Base-by-base conservation (phyloP, 2,329 filamentous ascomycete species). In the Claviceps sorghi region DNA sequence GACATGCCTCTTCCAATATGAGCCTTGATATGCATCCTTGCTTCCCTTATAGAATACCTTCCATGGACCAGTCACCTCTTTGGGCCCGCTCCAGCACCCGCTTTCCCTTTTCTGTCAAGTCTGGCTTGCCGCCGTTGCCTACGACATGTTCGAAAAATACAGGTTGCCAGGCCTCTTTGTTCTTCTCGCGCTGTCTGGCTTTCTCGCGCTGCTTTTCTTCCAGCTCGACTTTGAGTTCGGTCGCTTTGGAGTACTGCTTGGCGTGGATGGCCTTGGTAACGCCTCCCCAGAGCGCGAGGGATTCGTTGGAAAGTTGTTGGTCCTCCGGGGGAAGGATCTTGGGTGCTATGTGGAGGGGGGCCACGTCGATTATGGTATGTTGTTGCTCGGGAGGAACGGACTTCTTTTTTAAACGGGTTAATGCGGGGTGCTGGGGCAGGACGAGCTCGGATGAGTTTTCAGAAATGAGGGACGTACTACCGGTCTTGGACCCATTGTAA, bases 201-300 rank as follows among this genome's bases (percentile, higher is more conserved):
- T 88, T 91, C 61, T 86, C 79, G 34, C 93, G 78, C 70, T 98
- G 93, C 44, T 77, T 76, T 67, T 98, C 93, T 67, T 98, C 93
- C 11, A 98, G 79, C 61, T 95, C 88, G 55, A 88, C 81, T 72
- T 98, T 98, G 56, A 93, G 72, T 21, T 78, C 80, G 22, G 93
- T 98, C 8, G 93, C 93, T 57, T 85, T 82, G 43, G 78, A 78
- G 67, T 82, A 98, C 64, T 95, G 88, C 69, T 90, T 94, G 55
- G 81, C 72, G 22, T 79, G 67, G 62, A 98, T 97, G 38, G 90
- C 88, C 50, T 86, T 77, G 19, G 93, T 97, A 45, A 98, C 91
- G 26, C 79, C 80, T 36, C 81, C 77, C 93, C 93, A 98, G 64
- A 95, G 85, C 53, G 79, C 82, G 58, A 93, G 79, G 2, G 87